Evolutionary conservation across 192 early-diverging fungal genomes (phyloP), one percentile per base, ranked within the genome.

Genomic region (Phycomyces blakesleeanus): DNA sequence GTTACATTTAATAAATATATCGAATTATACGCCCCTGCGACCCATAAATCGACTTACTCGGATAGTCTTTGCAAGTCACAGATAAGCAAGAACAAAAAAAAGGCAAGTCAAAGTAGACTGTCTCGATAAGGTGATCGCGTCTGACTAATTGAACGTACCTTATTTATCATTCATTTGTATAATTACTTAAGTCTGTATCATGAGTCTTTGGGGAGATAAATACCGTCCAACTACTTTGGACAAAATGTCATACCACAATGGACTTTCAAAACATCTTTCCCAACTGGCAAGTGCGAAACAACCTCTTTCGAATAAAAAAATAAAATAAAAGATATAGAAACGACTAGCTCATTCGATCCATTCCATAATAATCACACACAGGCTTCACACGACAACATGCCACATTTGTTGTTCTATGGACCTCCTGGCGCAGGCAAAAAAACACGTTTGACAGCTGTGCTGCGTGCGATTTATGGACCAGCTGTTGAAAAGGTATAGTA

Each of bases 391-490:
- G 83, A 78, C n/a, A 92, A 97, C 72, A 87, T 99, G 49, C 97
- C 97, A 27, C 97, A 99, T 59, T 71, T 96, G 68, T 81, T 99
- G 0, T 83, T 99, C 25, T 98, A 96, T 76, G 97, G 97, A 7
- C 97, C 97, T 3, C 83, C 91, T 1, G 97, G 97, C 21, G 91
- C 94, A 0, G 97, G 97, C 18, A 98, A 98, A 80, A 95, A 96
- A 65, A 99, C 97, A 40, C 81, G 97, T 20, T 89, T 99, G 38
- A 81, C 87, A 21, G 92, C 93, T 22, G 67, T 93, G 0, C 78
- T 99, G 40, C 79, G 84, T 54, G 95, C 96, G 60, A 75, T 99
- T 16, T 99, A 89, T 79, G 97, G 97, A 16, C 76, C 87, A 12
- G 82, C 89, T 18, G 94, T 92, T 27, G 93, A 96, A 63, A 96